phyloP scores from a whole-genome alignment of 2,329 filamentous ascomycete species.

The Pseudogymnoascus sp. region DNA sequence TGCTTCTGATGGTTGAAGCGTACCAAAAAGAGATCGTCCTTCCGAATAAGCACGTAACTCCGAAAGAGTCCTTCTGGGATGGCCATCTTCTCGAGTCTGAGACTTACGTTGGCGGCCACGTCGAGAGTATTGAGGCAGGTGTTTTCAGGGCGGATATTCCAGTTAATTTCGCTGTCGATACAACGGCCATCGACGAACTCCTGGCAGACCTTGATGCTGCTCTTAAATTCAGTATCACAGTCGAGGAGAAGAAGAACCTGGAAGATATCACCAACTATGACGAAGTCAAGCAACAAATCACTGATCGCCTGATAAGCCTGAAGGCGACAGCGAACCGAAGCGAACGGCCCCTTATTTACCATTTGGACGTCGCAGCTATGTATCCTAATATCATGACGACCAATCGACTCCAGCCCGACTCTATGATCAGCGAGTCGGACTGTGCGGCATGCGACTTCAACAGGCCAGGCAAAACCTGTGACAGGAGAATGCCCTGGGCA shows the following conservation, averaged over 20 bases:
- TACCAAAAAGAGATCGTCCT: conserved; percentile 86
- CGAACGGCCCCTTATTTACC: conserved; percentile 88
- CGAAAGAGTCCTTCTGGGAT: conserved; percentile 91
- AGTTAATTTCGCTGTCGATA: conserved; percentile 86
- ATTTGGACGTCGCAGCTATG: conserved; percentile 98
- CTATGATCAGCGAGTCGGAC: conserved; percentile 95
- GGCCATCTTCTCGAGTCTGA: conserved; percentile 93
- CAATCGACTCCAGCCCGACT: conserved; percentile 92
- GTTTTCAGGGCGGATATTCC: conserved; percentile 96
- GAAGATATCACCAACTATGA: conserved; percentile 76
- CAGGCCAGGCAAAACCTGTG: conserved; percentile 91
- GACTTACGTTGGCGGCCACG: conserved; percentile 96
- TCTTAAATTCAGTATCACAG: conserved; percentile 74
- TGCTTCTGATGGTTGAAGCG: conserved; percentile 98
- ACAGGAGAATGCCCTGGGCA: conserved; percentile 88
- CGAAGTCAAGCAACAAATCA: conserved; percentile 77
- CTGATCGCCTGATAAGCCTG: conserved; percentile 58
- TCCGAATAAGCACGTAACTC: conserved; percentile 90
- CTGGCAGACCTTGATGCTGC: conserved; percentile 79
- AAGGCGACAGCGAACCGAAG: conserved; percentile 75
- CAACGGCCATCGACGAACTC: conserved; percentile 81
- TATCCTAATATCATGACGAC: conserved; percentile 99
- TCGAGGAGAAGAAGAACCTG: conserved; percentile 75
- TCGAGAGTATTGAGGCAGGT: conserved; percentile 97
- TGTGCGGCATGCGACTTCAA: conserved; percentile 99